These are phyloP conservation scores for Fusarium subtropicale DNA, from an alignment of 2,329 filamentous ascomycete species.

Conservation along the genomic window DNA sequence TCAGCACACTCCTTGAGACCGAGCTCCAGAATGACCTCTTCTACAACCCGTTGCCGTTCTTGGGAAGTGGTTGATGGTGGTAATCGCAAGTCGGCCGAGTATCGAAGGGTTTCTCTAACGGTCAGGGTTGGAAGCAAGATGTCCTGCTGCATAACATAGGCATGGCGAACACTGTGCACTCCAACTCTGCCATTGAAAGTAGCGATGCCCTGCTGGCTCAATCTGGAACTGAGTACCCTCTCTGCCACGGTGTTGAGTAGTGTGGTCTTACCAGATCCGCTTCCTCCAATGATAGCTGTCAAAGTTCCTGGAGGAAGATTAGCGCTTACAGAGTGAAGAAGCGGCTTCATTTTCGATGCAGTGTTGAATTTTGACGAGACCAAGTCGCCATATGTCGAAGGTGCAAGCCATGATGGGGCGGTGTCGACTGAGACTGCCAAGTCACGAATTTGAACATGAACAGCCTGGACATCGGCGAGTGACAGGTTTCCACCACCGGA, in stretches of 20 bases:
- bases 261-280: conserved; percentile 79
- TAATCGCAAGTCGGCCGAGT: conserved; percentile 77
- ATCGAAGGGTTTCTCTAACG: conserved; percentile 78
- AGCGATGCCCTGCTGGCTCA: conserved; percentile 64
- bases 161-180: conserved; percentile 67
- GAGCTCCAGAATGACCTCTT: conserved; percentile 80
- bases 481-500: conserved; percentile 55
- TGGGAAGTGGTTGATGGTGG: conserved; percentile 69
- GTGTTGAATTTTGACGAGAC: conserved; percentile 55
- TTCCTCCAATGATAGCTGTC: conserved; percentile 80
- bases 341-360: conserved; percentile 57
- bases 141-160: conserved; percentile 83
- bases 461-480: conserved; percentile 66
- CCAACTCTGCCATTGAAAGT: conserved; percentile 71
- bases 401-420: conserved; percentile 64
- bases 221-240: conserved; percentile 68
- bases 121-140: conserved; percentile 78
- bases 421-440: conserved; percentile 69
- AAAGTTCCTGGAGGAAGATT: conserved; percentile 73
- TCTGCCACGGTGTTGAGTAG: conserved; percentile 78
- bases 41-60: conserved; percentile 73
- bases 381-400: conserved; percentile 58
- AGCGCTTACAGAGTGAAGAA: conserved; percentile 73
- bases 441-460: conserved; percentile 65
- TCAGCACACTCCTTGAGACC: conserved; percentile 82